Evolutionary conservation across 305 asterid genomes (phyloP).

Genomic region (Fraxinus baroniana): DNA sequence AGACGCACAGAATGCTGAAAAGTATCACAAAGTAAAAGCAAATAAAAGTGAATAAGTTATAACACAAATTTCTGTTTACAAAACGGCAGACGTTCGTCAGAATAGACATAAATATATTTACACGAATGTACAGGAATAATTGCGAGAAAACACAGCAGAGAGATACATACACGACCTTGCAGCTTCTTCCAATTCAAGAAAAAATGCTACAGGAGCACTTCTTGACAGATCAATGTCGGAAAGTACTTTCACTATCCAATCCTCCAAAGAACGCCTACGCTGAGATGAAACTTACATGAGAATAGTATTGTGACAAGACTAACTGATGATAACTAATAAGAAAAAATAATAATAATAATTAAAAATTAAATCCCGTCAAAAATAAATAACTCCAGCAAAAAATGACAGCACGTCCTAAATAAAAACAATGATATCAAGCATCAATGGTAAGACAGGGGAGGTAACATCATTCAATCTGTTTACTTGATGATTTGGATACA

Average conservation of each 20-base stretch:
- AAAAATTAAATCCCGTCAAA: background rate
- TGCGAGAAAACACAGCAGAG: slow-evolving; percentile 20
- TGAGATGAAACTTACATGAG: slow-evolving; percentile 41
- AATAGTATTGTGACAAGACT: slow-evolving; percentile 12
- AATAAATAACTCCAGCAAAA: slow-evolving; percentile 3
- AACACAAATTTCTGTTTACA: slow-evolving; percentile 1
- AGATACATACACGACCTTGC: slow-evolving; percentile 67
- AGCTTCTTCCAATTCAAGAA: slow-evolving; percentile 81
- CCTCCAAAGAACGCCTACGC: slow-evolving; percentile 74
- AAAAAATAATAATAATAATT: background rate
- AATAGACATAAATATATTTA: background rate
- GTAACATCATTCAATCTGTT: background rate
- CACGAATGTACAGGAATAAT: background rate
- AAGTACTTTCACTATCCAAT: slow-evolving; percentile 62
- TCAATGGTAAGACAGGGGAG: background rate
- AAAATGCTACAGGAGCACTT: slow-evolving; percentile 61
- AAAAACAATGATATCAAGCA: background rate
- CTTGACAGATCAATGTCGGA: slow-evolving; percentile 70
- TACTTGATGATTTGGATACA: background rate
- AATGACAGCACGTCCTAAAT: background rate
- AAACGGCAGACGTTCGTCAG: background rate
- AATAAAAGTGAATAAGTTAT: slow-evolving; percentile 20
- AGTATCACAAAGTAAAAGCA: slow-evolving; percentile 11
- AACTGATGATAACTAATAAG: slow-evolving; percentile 5
- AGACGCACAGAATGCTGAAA: slow-evolving; percentile 57